phyloP scores from a whole-genome alignment of 768 basidiomycete species.

The Suillus plorans region DNA sequence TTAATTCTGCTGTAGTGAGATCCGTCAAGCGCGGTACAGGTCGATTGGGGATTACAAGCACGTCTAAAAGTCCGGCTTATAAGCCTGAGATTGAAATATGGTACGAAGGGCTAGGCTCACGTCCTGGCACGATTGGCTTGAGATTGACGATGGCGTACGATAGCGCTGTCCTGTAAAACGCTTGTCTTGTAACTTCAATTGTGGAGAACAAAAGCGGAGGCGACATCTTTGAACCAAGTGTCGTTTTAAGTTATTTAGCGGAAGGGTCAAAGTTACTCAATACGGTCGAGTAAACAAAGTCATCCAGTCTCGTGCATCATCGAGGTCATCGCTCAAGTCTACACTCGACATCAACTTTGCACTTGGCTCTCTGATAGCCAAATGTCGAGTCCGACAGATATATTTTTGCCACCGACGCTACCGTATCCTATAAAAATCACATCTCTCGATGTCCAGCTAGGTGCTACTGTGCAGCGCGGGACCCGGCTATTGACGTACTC shows the following conservation, averaged over 20 bases:
- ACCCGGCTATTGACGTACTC: slow-evolving; percentile 83
- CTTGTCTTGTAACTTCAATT: slow-evolving; percentile 76
- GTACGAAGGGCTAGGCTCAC: slow-evolving; percentile 47
- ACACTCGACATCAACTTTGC: neutral
- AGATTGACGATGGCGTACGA: slow-evolving; percentile 91
- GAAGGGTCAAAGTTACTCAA: neutral
- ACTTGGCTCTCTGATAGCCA: slow-evolving; percentile 8
- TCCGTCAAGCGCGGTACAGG: slow-evolving; percentile 57
- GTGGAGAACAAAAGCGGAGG: slow-evolving; percentile 65
- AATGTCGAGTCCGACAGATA: slow-evolving; percentile 67
- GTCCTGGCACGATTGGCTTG: slow-evolving; percentile 91
- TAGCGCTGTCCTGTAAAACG: slow-evolving; percentile 66
- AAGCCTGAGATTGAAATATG: neutral
- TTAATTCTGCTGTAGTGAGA: slow-evolving; percentile 63
- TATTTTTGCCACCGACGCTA: slow-evolving; percentile 73
- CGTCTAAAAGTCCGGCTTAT: slow-evolving; percentile 36
- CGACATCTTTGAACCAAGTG: slow-evolving; percentile 7
- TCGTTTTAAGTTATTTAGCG: neutral
- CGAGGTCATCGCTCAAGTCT: slow-evolving; percentile 2
- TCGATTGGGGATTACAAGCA: slow-evolving; percentile 59
- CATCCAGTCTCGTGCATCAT: slow-evolving; percentile 1
- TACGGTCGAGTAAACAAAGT: slow-evolving; percentile 1
- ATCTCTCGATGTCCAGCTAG: slow-evolving; percentile 54
- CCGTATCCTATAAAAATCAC: slow-evolving; percentile 87
- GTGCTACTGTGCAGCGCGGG: slow-evolving; percentile 60